phyloP scores from a whole-genome alignment of 2,329 filamentous ascomycete genomes.

The Colletotrichum sp. region DNA sequence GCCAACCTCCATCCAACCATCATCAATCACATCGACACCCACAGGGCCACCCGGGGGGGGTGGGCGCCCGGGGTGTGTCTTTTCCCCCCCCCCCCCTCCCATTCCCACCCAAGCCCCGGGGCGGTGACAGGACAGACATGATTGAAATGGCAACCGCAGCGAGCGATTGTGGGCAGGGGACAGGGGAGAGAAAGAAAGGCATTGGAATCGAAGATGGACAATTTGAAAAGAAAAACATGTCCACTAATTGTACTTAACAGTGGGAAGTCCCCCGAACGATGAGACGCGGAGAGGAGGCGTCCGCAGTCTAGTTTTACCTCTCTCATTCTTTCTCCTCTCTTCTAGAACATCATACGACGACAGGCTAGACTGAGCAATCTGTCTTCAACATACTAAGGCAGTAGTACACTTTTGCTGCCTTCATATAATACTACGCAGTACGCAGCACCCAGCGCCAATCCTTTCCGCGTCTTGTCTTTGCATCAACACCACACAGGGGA shows the following conservation, averaged over 20 bases:
- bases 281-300: neutral
- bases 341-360: neutral
- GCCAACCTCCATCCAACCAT: too few relatives aligned
- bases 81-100: neutral
- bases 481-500: neutral
- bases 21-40: too few relatives aligned
- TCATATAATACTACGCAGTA: neutral
- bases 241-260: slow-evolving; percentile 12
- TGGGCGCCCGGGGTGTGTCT: too few relatives aligned
- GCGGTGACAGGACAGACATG: neutral
- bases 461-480: neutral
- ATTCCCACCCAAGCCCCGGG: neutral
- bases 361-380: neutral
- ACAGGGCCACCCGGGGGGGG: too few relatives aligned
- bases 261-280: neutral
- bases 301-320: neutral
- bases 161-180: neutral
- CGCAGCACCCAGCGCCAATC: neutral
- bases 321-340: neutral
- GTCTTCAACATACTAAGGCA: neutral
- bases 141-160: neutral
- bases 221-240: neutral
- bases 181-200: neutral
- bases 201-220: neutral
- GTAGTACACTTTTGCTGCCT: neutral